Percentiles rank a stretch among this genome's conserved stretches.
Evolutionary conservation across 805 yeast species (phyloP).

Genomic region (Lachancea quebecensis): DNA sequence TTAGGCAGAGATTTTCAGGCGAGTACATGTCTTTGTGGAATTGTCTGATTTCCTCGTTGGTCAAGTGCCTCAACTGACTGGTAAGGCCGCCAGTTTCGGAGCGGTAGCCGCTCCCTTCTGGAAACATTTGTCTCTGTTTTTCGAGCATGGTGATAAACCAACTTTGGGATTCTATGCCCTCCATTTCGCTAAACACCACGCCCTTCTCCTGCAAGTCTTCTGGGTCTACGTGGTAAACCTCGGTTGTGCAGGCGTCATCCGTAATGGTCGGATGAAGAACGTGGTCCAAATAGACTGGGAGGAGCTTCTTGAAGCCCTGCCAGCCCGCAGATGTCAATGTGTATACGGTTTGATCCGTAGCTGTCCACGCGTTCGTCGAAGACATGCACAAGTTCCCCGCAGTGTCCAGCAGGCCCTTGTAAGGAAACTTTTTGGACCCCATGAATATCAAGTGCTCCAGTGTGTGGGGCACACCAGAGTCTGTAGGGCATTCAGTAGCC

Average conservation of each 20-base stretch:
- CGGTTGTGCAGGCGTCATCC: constrained; percentile 86
- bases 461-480: constrained; percentile 93
- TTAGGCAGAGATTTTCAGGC: constrained; percentile 76
- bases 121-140: constrained; percentile 50
- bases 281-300: constrained; percentile 90
- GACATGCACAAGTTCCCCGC: constrained; percentile 80
- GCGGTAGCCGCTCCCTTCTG: constrained; percentile 67
- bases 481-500: constrained; percentile 83
- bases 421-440: constrained; percentile 88
- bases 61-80: constrained; percentile 63
- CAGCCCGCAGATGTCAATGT: constrained; percentile 91
- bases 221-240: constrained; percentile 92
- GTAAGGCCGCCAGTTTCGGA: constrained; percentile 93
- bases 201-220: constrained; percentile 80
- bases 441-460: constrained; percentile 88
- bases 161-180: constrained; percentile 76
- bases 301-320: constrained; percentile 79
- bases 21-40: constrained; percentile 71
- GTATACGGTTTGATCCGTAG: constrained; percentile 91
- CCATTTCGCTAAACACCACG: constrained; percentile 97
- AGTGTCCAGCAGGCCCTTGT: constrained; percentile 83
- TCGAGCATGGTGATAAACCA: constrained; percentile 59
- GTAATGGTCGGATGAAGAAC: constrained; percentile 76
- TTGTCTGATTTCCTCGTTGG: constrained; percentile 64
- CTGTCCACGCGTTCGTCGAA: constrained; percentile 94